A percentile compares a stretch with the other conserved stretches of the same genome.
Evolutionary conservation across 257 asterid species (phyloP).

Genomic region (Coffea eugenioides): DNA sequence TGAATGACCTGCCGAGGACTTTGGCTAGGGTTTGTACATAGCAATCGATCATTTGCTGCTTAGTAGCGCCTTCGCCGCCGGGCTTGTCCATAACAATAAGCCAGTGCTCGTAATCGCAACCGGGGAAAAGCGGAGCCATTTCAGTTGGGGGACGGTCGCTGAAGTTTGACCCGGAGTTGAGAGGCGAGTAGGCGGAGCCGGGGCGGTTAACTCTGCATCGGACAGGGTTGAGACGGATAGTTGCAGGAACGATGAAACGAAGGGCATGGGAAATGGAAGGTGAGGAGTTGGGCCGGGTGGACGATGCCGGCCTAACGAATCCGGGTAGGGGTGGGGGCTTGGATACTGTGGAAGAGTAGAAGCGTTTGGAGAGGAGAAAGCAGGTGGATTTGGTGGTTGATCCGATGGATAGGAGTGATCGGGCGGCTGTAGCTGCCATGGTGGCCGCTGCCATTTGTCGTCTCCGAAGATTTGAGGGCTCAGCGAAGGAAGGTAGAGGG

Average conservation of each 20-base stretch:
- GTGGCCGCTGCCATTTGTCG: background rate
- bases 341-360: conserved; percentile 43
- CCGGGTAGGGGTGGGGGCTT: conserved; percentile 48
- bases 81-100: conserved; percentile 97
- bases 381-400: conserved; percentile 34
- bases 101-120: conserved; percentile 97
- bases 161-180: conserved; percentile 72
- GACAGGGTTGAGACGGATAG: conserved; percentile 35
- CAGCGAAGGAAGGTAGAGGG: background rate
- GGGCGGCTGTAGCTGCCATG: conserved; percentile 55
- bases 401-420: conserved; percentile 50
- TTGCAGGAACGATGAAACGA: conserved; percentile 23
- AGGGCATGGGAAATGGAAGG: conserved; percentile 31
- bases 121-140: conserved; percentile 96
- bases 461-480: background rate
- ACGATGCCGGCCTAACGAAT: conserved; percentile 27
- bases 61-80: conserved; percentile 91
- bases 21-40: conserved; percentile 76
- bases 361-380: conserved; percentile 38
- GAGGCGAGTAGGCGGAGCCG: conserved; percentile 76
- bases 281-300: conserved; percentile 29
- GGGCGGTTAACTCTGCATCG: conserved; percentile 74
- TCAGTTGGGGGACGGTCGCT: conserved; percentile 93
- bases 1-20: conserved; percentile 69
- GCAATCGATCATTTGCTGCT: conserved; percentile 92